phyloP scores from a whole-genome alignment of 2,329 filamentous ascomycete species.

The Aspergillus niger region DNA sequence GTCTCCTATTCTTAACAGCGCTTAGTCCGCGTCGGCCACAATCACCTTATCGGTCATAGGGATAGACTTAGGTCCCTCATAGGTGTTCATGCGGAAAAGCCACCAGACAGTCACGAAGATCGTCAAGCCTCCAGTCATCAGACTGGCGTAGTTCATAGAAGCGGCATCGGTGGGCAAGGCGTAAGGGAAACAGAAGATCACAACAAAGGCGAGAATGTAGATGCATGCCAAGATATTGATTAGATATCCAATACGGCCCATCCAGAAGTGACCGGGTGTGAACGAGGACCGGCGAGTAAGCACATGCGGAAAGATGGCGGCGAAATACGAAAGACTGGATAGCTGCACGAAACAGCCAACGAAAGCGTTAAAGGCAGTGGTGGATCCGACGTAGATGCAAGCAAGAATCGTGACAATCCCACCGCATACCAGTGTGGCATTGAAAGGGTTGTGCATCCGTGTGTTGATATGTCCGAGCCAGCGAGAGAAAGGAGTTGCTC shows the following conservation, averaged over 20 bases:
- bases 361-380: slow-evolving; percentile 59
- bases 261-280: slow-evolving; percentile 55
- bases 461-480: slow-evolving; percentile 58
- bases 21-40: slow-evolving; percentile 34
- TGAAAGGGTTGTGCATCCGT: slow-evolving; percentile 60
- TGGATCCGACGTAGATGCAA: slow-evolving; percentile 58
- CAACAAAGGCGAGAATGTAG: slow-evolving; percentile 58
- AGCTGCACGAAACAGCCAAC: slow-evolving; percentile 62
- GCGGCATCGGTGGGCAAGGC: slow-evolving; percentile 47
- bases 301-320: slow-evolving; percentile 56
- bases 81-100: slow-evolving; percentile 36
- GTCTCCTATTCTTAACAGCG: not conserved
- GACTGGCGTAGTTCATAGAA: slow-evolving; percentile 57
- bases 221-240: slow-evolving; percentile 55
- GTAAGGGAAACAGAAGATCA: slow-evolving; percentile 64
- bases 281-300: slow-evolving; percentile 56
- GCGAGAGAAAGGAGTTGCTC: slow-evolving; percentile 59
- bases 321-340: slow-evolving; percentile 57
- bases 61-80: slow-evolving; percentile 41
- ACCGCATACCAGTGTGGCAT: slow-evolving; percentile 59
- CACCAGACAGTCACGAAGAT: slow-evolving; percentile 54
- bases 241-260: slow-evolving; percentile 53
- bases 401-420: slow-evolving; percentile 56
- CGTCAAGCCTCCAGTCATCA: slow-evolving; percentile 56
- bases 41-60: slow-evolving; percentile 38